Percentiles rank a stretch among this genome's conserved stretches.
Evolutionary conservation across 768 basidiomycete genomes (phyloP).

Genomic region (Rhizopogon roseolus): DNA sequence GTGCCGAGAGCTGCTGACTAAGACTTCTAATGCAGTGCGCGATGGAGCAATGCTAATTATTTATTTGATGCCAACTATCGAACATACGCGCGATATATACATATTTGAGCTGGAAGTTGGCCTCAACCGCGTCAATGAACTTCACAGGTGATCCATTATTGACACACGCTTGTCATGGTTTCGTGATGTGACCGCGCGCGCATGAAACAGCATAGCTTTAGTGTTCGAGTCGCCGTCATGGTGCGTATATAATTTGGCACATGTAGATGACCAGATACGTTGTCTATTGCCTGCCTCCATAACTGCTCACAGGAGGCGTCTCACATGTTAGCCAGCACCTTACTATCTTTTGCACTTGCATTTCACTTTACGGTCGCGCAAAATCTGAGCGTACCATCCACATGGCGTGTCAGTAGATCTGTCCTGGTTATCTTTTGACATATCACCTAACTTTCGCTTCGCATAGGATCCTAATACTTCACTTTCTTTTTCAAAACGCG

Average conservation of each 20-base stretch:
- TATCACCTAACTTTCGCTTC: background rate
- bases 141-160: background rate
- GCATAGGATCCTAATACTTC: slow-evolving; percentile 38
- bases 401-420: slow-evolving; percentile 36
- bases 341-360: background rate
- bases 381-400: slow-evolving; percentile 35
- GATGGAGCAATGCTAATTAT: no score
- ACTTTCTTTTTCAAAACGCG: slow-evolving; percentile 32
- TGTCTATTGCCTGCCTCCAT: background rate
- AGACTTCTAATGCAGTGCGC: background rate
- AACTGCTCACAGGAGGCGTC: background rate
- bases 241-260: no score
- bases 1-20: background rate
- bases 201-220: no score
- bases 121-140: no score
- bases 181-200: background rate
- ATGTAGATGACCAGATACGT: background rate
- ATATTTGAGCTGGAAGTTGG: no score
- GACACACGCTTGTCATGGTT: background rate
- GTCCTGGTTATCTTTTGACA: background rate
- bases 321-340: background rate
- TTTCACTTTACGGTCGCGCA: slow-evolving; percentile 24
- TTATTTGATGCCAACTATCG: no score
- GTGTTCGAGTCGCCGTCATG: no score
- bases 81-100: no score